Percentiles rank a stretch among this genome's conserved stretches.
Conservation (phyloP, 2,329 filamentous ascomycete species). For the Chaetomiaceae sp. region DNA sequence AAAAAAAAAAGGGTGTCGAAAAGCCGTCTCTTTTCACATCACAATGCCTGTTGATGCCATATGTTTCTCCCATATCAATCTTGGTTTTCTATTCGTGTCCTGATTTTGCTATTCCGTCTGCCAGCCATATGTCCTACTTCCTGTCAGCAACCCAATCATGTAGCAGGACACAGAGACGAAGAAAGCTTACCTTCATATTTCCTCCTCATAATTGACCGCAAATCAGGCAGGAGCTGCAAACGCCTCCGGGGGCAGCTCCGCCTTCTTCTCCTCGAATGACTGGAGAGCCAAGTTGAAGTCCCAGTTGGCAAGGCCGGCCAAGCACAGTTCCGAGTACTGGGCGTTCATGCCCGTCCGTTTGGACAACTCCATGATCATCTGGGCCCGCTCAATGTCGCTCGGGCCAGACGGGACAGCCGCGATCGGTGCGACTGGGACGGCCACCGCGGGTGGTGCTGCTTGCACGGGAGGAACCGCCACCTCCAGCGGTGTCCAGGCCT, state of each 20-base stretch:
- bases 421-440: conserved; percentile 16
- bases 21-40: background rate
- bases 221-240: conserved; percentile 18
- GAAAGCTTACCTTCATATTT: background rate
- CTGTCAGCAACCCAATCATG: background rate
- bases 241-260: conserved; percentile 36
- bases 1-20: background rate
- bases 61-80: background rate
- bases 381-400: conserved; percentile 45
- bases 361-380: conserved; percentile 70
- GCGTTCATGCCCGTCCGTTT: conserved; percentile 75
- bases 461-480: conserved; percentile 34
- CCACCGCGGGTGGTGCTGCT: conserved; percentile 28
- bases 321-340: conserved; percentile 74
- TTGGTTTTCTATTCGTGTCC: background rate
- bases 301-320: conserved; percentile 70
- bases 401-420: background rate
- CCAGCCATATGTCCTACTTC: background rate
- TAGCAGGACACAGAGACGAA: background rate
- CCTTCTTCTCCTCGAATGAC: conserved; percentile 73
- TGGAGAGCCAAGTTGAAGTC: conserved; percentile 69
- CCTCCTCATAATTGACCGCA: background rate
- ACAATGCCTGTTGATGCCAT: background rate
- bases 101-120: background rate
- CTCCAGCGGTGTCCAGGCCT: conserved; percentile 49